Conservation (phyloP, 139 green algal genomes). For the Tetradesmus lagerheimii region DNA sequence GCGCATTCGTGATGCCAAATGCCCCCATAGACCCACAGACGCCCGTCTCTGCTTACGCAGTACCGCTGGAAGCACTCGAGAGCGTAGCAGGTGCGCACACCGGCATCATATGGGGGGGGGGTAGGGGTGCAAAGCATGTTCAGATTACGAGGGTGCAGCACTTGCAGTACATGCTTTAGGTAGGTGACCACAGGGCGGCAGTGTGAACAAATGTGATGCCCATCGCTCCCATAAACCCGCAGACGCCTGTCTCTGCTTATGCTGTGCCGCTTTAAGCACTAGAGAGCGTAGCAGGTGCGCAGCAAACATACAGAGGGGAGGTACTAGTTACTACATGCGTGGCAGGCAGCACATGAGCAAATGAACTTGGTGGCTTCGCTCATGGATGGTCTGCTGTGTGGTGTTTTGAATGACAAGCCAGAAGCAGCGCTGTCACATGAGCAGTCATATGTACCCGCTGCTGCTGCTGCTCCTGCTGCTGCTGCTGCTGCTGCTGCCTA, state of each 20-base stretch:
- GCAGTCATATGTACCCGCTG: too few species aligned
- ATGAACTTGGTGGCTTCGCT: too few species aligned
- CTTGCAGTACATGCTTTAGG: conserved; percentile 53
- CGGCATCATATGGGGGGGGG: too few species aligned
- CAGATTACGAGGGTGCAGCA: too few species aligned
- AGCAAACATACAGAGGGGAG: too few species aligned
- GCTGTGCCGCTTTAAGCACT: conserved; percentile 72
- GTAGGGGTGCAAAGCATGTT: too few species aligned
- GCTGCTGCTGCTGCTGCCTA: too few species aligned
- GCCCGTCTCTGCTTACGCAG: conserved; percentile 81
- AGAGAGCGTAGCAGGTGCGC: too few species aligned
- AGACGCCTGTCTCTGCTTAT: conserved; percentile 79
- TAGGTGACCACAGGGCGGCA: conserved; percentile 88
- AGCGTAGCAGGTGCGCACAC: background rate
- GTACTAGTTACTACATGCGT: too few species aligned
- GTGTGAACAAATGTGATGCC: conserved; percentile 74
- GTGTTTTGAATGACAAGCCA: conserved; percentile 56
- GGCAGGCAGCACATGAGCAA: too few species aligned
- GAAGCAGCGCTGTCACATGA: conserved; percentile 50
- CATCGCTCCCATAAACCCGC: conserved; percentile 68
- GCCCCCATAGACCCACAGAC: conserved; percentile 72
- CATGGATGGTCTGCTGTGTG: too few species aligned
- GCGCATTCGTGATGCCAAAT: conserved; percentile 92
- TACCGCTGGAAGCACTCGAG: conserved; percentile 80
- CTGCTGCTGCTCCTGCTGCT: too few species aligned